Percentiles rank a stretch among this genome's conserved stretches.
Evolutionary conservation across 306 rosid species (phyloP).

Genomic region (Begonia masoniana): DNA sequence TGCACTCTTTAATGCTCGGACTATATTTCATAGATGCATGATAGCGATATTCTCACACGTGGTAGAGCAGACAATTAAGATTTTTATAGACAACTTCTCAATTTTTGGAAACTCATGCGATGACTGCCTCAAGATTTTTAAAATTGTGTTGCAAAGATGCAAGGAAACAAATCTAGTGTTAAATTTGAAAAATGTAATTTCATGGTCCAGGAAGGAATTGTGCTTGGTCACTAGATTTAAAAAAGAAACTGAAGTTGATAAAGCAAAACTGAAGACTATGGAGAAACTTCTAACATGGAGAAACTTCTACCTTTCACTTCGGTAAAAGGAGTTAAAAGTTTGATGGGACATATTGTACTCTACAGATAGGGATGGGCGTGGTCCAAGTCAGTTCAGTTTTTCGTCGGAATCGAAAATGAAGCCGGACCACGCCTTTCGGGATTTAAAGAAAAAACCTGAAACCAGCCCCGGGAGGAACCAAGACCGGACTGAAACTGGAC

Average conservation of each 20-base stretch:
- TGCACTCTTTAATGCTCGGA: background rate
- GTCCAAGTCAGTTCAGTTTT: too few species aligned
- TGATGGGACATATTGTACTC: background rate
- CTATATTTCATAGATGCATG: conserved; percentile 1
- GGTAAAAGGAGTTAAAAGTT: background rate
- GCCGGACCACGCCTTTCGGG: too few species aligned
- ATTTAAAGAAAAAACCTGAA: too few species aligned
- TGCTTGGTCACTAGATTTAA: background rate
- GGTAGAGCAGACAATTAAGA: background rate
- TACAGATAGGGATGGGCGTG: too few species aligned
- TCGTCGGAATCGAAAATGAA: too few species aligned
- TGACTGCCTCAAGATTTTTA: background rate
- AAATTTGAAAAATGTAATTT: conserved; percentile 1
- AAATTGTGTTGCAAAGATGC: background rate
- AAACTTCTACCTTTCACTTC: background rate
- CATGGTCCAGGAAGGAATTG: background rate
- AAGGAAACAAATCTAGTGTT: background rate
- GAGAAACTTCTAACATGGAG: background rate
- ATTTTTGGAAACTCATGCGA: background rate
- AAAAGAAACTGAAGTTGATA: background rate
- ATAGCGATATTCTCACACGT: background rate
- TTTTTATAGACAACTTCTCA: background rate
- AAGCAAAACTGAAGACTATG: background rate
- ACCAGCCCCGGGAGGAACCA: too few species aligned
- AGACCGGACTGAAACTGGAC: too few species aligned